Base-by-base conservation (phyloP, 1,284 basidiomycete genomes). In the Malassezia yamatoensis region DNA sequence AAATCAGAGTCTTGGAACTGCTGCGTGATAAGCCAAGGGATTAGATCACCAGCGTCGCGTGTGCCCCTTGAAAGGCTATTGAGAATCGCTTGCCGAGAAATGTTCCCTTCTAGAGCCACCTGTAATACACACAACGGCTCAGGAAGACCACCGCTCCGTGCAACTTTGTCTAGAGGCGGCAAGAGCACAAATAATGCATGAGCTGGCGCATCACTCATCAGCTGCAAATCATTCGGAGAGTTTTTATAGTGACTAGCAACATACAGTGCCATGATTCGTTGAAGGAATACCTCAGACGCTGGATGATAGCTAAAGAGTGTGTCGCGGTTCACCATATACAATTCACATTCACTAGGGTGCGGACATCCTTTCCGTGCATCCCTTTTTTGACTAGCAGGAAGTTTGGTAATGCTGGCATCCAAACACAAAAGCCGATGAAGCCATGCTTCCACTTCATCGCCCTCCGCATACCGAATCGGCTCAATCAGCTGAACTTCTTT, bases 241-340 rank as follows among this genome's bases (percentile, higher is more conserved):
- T 98, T 99, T 77, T 99, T 99, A 80, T 99, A 99, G 76, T 99
- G 94, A 48, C 85, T 86, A 1, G 93, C 88, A 50, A 98, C 91
- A 76, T 96, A 98, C 1, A 98, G 80, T 5, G 88, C 86, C 90
- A 96, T 96, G 86, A 98, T 90, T 43, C 91, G 83, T 77, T 98
- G 94, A 41, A 99, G 80, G 79, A 99, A 99, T 18, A 87, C 81
- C 76, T 99, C 94, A 5, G 88, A 90, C 4, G 91, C 93, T 0
- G 93, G 89, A 75, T 99, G 91, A 78, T 86, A 98, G 66, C 86
- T 89, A 81, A 99, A 99, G 36, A 98, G 79, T 0, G 94, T 96
- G 74, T 99, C 94, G 38, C 94, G 81, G 70, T 88, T 88, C 67
- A 99, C 90, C 76, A 90, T 88, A 81, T 87, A 98, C 38, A 99